phyloP scores from a whole-genome alignment of 257 asterid species.

The Jaltomata sinuosa region DNA sequence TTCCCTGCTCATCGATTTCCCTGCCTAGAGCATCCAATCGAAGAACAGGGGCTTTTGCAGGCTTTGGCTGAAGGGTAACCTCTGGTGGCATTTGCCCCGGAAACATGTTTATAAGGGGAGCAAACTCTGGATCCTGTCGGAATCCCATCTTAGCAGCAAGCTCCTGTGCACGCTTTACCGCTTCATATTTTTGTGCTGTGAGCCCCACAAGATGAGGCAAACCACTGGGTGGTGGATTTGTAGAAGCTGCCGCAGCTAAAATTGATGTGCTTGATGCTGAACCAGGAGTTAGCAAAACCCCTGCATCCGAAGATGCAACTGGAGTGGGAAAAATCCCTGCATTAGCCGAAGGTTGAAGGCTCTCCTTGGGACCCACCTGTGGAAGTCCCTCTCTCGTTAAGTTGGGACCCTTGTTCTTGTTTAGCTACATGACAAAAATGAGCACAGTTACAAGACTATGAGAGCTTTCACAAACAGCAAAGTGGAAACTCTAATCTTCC shows the following conservation, averaged over 20 bases:
- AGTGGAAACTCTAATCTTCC: neutral
- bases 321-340: conserved; percentile 34
- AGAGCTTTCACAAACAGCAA: neutral
- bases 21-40: conserved; percentile 93
- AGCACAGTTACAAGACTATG: neutral
- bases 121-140: conserved; percentile 92
- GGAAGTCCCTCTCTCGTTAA: conserved; percentile 37
- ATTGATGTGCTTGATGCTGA: conserved; percentile 19
- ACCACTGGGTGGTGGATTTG: conserved; percentile 30
- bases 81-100: conserved; percentile 88
- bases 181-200: conserved; percentile 74
- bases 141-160: conserved; percentile 96
- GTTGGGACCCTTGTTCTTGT: conserved; percentile 42
- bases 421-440: neutral
- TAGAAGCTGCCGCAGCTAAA: conserved; percentile 22
- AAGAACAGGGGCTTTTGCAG: conserved; percentile 87
- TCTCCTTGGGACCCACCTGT: conserved; percentile 35
- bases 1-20: conserved; percentile 94
- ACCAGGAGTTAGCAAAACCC: conserved; percentile 11
- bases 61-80: conserved; percentile 72
- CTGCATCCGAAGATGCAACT: conserved; percentile 17
- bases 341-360: conserved; percentile 17
- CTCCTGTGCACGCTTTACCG: conserved; percentile 94
- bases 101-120: conserved; percentile 80
- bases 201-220: conserved; percentile 71